A percentile compares a stretch with the other conserved stretches of the same genome.
Conservation (phyloP, 169 alveolate genomes). For the Babesia gibsoni region DNA sequence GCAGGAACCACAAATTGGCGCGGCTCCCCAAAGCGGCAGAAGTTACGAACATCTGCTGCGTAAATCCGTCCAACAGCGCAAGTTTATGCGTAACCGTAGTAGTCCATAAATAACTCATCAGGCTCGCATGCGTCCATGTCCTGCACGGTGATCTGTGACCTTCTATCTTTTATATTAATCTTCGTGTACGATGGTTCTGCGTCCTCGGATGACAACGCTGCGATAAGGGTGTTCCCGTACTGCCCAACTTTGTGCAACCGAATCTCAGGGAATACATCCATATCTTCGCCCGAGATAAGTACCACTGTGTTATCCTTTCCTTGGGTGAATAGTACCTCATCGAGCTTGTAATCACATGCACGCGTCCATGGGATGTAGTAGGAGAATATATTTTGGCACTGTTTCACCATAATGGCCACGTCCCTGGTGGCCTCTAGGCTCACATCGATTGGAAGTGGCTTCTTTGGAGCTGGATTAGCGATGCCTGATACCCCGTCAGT, state of each 20-base stretch:
- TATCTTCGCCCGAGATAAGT: neutral
- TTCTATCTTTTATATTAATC: neutral
- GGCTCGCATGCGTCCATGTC: neutral
- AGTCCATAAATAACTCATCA: neutral
- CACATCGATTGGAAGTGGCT: constrained; percentile 17
- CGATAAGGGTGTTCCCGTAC: neutral
- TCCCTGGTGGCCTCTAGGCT: constrained; percentile 5
- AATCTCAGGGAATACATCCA: constrained; percentile 20
- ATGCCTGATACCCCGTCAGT: neutral
- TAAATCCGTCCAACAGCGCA: too few species aligned
- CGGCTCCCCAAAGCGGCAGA: too few species aligned
- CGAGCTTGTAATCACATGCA: constrained; percentile 35
- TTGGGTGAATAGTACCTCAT: constrained; percentile 2
- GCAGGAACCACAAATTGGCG: too few species aligned
- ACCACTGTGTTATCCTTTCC: neutral
- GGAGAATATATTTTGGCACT: neutral
- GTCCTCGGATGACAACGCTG: neutral
- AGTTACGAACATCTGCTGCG: too few species aligned
- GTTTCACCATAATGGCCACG: neutral
- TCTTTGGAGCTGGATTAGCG: neutral
- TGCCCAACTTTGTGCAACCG: neutral
- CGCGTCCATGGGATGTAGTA: constrained; percentile 37
- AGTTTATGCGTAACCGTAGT: constrained; percentile 20
- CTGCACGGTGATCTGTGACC: neutral
- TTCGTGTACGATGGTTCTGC: neutral